Conservation (phyloP, 768 basidiomycete species). For the Termitomyces sp. region DNA sequence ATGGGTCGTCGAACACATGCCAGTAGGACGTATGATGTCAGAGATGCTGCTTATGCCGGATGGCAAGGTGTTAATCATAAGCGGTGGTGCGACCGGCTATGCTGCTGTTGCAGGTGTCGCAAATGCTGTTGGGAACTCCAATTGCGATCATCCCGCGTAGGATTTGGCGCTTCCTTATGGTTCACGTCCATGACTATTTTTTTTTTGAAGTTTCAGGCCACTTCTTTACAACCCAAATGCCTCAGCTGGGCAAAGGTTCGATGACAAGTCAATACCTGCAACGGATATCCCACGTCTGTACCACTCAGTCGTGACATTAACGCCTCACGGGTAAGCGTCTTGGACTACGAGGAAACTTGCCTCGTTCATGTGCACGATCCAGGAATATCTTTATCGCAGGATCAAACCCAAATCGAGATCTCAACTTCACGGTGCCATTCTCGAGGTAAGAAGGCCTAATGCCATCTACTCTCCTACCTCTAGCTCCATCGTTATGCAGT, state of each 20-base stretch:
- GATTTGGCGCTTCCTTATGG: not conserved
- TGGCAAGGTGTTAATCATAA: slow-evolving; percentile 4
- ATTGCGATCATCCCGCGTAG: slow-evolving; percentile 30
- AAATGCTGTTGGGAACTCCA: slow-evolving; percentile 25
- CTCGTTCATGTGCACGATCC: not conserved
- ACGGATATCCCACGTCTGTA: slow-evolving; percentile 50
- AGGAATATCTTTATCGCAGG: slow-evolving; percentile 29
- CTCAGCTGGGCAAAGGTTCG: slow-evolving; percentile 37
- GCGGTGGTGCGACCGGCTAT: slow-evolving; percentile 3
- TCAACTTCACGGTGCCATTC: slow-evolving; percentile 1
- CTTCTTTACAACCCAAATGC: slow-evolving; percentile 43
- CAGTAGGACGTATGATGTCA: slow-evolving; percentile 24
- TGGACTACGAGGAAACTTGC: slow-evolving; percentile 16
- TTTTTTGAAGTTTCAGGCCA: slow-evolving; percentile 32
- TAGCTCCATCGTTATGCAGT: slow-evolving; percentile 10
- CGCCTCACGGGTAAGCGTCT: slow-evolving; percentile 44
- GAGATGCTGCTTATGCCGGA: slow-evolving; percentile 11
- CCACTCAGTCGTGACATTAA: slow-evolving; percentile 54
- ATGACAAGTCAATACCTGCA: slow-evolving; percentile 39
- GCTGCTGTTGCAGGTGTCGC: slow-evolving; percentile 13
- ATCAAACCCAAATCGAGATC: slow-evolving; percentile 36
- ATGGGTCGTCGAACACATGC: slow-evolving; percentile 42
- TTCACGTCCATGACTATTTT: not conserved
- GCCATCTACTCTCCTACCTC: slow-evolving; percentile 14
- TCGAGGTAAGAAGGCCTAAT: slow-evolving; percentile 1